Evolutionary conservation across 345 rosid species (phyloP).

Genomic region (Cardamine chenopodiifolia): DNA sequence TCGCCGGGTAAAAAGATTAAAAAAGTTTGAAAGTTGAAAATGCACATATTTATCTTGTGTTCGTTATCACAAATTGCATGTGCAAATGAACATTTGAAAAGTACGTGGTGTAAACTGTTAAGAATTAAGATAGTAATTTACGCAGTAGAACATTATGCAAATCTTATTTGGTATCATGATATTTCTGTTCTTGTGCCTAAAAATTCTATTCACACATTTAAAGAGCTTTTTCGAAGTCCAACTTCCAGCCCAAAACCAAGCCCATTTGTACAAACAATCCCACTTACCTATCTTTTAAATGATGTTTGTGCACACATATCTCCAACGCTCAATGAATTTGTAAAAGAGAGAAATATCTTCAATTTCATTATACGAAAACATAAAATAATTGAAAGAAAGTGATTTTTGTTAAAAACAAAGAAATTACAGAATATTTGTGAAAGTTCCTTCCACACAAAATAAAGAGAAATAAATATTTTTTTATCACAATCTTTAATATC

Average conservation of each 20-base stretch:
- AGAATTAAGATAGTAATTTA: neutral
- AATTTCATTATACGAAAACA: neutral
- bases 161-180: neutral
- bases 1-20: neutral
- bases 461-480: neutral
- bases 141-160: neutral
- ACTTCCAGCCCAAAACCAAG: neutral
- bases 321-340: slow-evolving; percentile 27
- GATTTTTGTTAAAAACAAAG: neutral
- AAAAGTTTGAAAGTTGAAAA: neutral
- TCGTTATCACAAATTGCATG: neutral
- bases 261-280: slow-evolving; percentile 12
- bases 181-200: neutral
- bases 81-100: neutral
- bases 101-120: neutral
- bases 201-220: neutral
- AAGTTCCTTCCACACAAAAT: slow-evolving; percentile 36
- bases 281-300: too few relatives aligned
- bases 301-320: slow-evolving; percentile 2
- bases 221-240: slow-evolving; percentile 1
- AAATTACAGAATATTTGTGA: neutral
- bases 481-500: slow-evolving; percentile 5
- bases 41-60: neutral
- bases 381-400: slow-evolving; percentile 3
- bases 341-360: slow-evolving; percentile 14